Evolutionary conservation across 345 rosid genomes (phyloP).

Genomic region (Trapa incisa): DNA sequence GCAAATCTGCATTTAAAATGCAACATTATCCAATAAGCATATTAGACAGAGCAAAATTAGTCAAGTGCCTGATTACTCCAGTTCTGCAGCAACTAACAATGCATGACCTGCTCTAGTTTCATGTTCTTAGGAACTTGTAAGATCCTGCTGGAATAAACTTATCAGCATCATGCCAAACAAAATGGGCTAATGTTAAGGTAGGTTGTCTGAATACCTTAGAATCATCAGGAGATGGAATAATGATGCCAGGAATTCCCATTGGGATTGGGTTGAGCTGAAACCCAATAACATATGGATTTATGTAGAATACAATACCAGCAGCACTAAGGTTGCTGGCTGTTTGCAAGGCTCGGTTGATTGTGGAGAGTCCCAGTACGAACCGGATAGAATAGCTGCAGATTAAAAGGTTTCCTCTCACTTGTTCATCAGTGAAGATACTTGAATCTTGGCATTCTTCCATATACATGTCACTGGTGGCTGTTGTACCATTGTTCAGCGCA

Average conservation of each 20-base stretch:
- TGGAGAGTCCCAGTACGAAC: conserved; percentile 87
- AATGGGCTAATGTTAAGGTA: too few relatives aligned
- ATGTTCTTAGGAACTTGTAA: too few relatives aligned
- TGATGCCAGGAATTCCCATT: conserved; percentile 70
- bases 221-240: conserved; percentile 75
- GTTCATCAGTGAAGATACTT: conserved; percentile 32
- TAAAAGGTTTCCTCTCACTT: conserved; percentile 68
- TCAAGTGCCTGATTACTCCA: too few relatives aligned
- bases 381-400: conserved; percentile 94
- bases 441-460: conserved; percentile 88
- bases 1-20: too few relatives aligned
- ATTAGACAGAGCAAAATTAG: too few relatives aligned
- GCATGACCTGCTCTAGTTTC: too few relatives aligned
- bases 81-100: too few relatives aligned
- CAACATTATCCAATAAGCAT: too few relatives aligned
- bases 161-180: too few relatives aligned
- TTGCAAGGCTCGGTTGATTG: conserved; percentile 62
- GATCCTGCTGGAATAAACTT: too few relatives aligned
- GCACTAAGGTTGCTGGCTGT: conserved; percentile 81
- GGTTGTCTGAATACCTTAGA: conserved; percentile 24
- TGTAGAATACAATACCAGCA: conserved; percentile 74
- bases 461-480: conserved; percentile 60
- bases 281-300: conserved; percentile 85
- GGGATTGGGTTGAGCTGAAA: conserved; percentile 90
- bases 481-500: conserved; percentile 55